Base-by-base conservation (phyloP, 23 red algal species). In the Gracilaria gracilis region DNA sequence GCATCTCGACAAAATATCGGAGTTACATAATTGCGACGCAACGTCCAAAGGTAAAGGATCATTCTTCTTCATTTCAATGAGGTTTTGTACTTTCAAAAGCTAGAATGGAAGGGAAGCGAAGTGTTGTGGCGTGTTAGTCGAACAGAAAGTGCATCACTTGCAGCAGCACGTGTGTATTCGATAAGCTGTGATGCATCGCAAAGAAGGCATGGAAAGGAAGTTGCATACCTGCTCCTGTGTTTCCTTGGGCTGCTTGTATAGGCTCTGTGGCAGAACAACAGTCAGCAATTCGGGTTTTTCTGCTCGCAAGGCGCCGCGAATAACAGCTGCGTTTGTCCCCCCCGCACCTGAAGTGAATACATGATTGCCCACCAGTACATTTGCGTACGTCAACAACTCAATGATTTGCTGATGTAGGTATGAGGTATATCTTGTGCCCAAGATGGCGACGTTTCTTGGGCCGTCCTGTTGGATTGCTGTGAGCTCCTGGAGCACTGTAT, bases 381-480 rank as follows among this genome's bases (percentile, higher is more conserved):
- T 99, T 34, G 97, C 97, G 90, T 96, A 99, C 21, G 97, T 99
- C 39, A 99, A 84, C 31, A 99, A 78, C 76, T 99, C 97, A 42
- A 99, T 88, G 67, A 99, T 99, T 67, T 99, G 97, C 79, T 99
- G 97, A 75, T 99, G 97, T 32, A 99, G 62, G 72, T 95, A 99
- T 7, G 84, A 91, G 47, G 86, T 88, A 57, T 99, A 91, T 23
- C 97, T 70, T 23, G 97, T 99, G 49, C 97, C 97, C 24, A 99
- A 65, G 69, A 99, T 96, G 57, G 97, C 97, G 65, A 99, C 93
- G 59, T 95, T 96, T 24, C 94, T 83, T 71, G 97, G 97, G n/a
- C 93, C 94, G 75, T 96, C 97, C 24, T 82, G 80, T 75, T 99
- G 97, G 61, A 99, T 99, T 49, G 97, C 94, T 20, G 93, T 89